Conservation (phyloP, 352 stramenopile genomes). For the Thraustochytrium sp. region DNA sequence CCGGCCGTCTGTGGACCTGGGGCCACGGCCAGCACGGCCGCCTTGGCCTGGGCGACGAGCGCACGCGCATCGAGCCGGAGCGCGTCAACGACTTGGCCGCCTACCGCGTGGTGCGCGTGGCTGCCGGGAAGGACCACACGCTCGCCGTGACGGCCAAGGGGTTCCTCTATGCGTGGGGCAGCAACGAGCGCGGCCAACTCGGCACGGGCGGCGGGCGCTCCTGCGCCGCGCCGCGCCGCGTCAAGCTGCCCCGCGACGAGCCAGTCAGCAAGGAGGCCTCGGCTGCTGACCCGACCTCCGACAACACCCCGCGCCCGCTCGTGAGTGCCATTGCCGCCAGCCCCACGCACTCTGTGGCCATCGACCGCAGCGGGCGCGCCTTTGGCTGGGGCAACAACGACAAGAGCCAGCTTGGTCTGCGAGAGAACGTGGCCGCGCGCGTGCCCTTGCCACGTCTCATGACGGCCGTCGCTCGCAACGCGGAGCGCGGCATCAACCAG, state of each 20-base stretch:
- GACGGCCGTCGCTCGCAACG: not conserved
- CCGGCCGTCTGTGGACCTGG: constrained; percentile 36
- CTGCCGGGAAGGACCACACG: constrained; percentile 21
- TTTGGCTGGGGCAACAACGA: constrained; percentile 34
- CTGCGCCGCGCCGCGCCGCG: not conserved
- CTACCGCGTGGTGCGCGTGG: constrained; percentile 20
- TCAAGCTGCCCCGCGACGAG: not conserved
- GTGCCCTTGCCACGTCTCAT: not conserved
- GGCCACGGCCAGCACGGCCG: constrained; percentile 42
- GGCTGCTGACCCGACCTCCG: not conserved
- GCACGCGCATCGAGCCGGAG: not conserved
- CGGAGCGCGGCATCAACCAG: not conserved
- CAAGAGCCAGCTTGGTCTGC: constrained; percentile 9
- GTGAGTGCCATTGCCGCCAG: not conserved
- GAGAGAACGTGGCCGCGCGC: not conserved
- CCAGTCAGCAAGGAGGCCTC: not conserved
- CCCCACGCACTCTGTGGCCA: constrained; percentile 14
- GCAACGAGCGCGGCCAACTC: constrained; percentile 41
- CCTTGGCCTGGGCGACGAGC: constrained; percentile 35
- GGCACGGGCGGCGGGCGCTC: not conserved
- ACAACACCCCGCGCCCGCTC: not conserved
- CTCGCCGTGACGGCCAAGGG: constrained; percentile 45
- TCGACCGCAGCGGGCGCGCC: not conserved
- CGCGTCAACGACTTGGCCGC: not conserved
- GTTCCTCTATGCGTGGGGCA: constrained; percentile 49